Evolutionary conservation across 2,329 filamentous ascomycete genomes (phyloP), one percentile per base, ranked within the genome.

Genomic region (Chaetomiaceae sp.): DNA sequence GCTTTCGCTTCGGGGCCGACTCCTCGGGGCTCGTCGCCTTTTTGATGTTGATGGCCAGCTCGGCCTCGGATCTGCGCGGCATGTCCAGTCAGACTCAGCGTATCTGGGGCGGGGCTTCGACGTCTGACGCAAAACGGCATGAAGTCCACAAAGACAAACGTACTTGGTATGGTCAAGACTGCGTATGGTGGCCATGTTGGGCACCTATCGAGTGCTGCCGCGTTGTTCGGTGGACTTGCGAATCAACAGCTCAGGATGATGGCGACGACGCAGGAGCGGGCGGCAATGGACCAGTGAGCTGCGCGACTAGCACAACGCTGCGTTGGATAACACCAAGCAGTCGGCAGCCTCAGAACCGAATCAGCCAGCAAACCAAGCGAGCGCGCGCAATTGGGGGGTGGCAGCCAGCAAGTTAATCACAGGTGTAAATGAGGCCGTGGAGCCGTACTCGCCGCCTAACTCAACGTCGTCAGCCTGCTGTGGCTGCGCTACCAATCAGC

Each of bases 1-100:
- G 93, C 71, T 98, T 98, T 60, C 80, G 77, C 65, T 84, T 84
- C 30, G 80, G 80, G 6, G 80, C 81, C 2, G 81, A 78, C 64
- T 86, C 81, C 56, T 86, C 81, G 59, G 72, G 72, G 60, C 74
- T 84, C 42, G 81, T 86, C 15, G 82, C 82, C 63, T 86, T 86
- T 62, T 76, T 75, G 58, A 86, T 85, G 65, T 83, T 83, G 65
- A 85, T 78, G 49, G 79, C 74, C 55, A 86, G 74, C 64, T 86
- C 82, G 57, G 77, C 74, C 62, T 86, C 82, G 61, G 80, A 81
- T 62, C 81, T 85, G 60, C 50, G 49, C 32, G 35, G 50, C 46
- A 51, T 46, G 42, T 38, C 38, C 20, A 40, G 50, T 58, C 44
- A 58, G 56, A 47, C 36, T 47, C n/a, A n/a, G n/a, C n/a, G n/a